These are phyloP conservation scores for Cytidiella melzeri DNA, from an alignment of 768 basidiomycete species.

Conservation along the genomic window DNA sequence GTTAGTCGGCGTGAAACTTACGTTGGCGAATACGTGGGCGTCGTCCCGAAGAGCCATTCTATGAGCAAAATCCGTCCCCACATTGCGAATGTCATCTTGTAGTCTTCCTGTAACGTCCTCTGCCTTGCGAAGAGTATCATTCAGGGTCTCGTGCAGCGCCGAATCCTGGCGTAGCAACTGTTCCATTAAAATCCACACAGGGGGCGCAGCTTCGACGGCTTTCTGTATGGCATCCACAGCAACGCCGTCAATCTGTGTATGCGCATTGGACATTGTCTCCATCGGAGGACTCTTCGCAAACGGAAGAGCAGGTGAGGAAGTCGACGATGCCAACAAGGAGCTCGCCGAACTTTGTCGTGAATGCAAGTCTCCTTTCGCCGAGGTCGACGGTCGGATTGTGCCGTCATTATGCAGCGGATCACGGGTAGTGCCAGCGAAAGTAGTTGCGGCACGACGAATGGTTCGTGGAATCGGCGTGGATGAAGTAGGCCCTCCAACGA, in stretches of 20 bases:
- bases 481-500: slow-evolving; percentile 23
- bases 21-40: slow-evolving; percentile 79
- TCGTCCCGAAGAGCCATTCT: slow-evolving; percentile 65
- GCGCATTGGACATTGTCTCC: slow-evolving; percentile 48
- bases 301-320: slow-evolving; percentile 34
- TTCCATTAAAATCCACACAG: slow-evolving; percentile 78
- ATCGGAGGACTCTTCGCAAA: slow-evolving; percentile 31
- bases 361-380: slow-evolving; percentile 29
- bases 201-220: slow-evolving; percentile 74
- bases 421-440: slow-evolving; percentile 4
- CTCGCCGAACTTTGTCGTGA: slow-evolving; percentile 40
- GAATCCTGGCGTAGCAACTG: slow-evolving; percentile 50
- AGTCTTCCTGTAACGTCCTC: slow-evolving; percentile 60
- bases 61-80: slow-evolving; percentile 48
- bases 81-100: slow-evolving; percentile 51
- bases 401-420: slow-evolving; percentile 6
- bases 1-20: slow-evolving; percentile 24
- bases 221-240: slow-evolving; percentile 71
- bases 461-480: slow-evolving; percentile 23
- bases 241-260: slow-evolving; percentile 69
- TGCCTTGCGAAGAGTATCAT: slow-evolving; percentile 53
- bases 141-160: slow-evolving; percentile 38
- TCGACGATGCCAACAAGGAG: slow-evolving; percentile 35
- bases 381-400: slow-evolving; percentile 5
- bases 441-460: slow-evolving; percentile 18